Evolutionary conservation across 768 basidiomycete species (phyloP).

Genomic region (Bullera alba): DNA sequence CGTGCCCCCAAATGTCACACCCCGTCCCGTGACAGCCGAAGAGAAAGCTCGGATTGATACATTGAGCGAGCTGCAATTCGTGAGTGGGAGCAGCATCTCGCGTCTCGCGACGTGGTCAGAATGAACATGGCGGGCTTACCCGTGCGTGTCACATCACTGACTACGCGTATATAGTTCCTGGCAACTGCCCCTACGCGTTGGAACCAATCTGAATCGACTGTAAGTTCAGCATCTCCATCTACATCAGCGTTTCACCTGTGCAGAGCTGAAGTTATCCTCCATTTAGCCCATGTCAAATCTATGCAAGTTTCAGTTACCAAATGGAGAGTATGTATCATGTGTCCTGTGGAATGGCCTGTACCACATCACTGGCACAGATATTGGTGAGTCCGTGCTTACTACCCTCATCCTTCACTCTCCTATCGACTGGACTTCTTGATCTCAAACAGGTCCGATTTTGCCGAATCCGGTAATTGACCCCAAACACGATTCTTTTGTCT

Average conservation of each 20-base stretch:
- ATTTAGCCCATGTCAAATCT: conserved; percentile 53
- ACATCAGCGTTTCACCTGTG: neutral
- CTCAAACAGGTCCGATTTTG: neutral
- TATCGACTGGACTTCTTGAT: neutral
- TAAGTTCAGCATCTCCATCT: neutral
- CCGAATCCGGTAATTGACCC: neutral
- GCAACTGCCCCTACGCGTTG: conserved; percentile 20
- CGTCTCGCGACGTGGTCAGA: neutral
- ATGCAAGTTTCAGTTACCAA: conserved; percentile 78
- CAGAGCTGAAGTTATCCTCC: conserved; percentile 1
- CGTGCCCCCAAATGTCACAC: neutral
- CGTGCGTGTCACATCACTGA: neutral
- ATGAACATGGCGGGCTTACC: too few species aligned
- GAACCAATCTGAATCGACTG: conserved; percentile 1
- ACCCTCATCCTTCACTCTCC: neutral
- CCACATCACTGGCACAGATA: conserved; percentile 94
- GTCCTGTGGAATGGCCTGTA: conserved; percentile 86
- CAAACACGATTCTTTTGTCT: neutral
- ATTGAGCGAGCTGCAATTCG: neutral
- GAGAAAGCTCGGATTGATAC: neutral
- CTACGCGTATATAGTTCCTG: conserved; percentile 9
- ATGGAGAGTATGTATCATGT: conserved; percentile 77
- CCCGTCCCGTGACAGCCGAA: neutral
- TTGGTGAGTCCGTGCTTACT: conserved; percentile 47
- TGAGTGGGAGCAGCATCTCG: conserved; percentile 3